Evolutionary conservation across 2,329 filamentous ascomycete genomes (phyloP).

Genomic region (Epichloe amarillans): DNA sequence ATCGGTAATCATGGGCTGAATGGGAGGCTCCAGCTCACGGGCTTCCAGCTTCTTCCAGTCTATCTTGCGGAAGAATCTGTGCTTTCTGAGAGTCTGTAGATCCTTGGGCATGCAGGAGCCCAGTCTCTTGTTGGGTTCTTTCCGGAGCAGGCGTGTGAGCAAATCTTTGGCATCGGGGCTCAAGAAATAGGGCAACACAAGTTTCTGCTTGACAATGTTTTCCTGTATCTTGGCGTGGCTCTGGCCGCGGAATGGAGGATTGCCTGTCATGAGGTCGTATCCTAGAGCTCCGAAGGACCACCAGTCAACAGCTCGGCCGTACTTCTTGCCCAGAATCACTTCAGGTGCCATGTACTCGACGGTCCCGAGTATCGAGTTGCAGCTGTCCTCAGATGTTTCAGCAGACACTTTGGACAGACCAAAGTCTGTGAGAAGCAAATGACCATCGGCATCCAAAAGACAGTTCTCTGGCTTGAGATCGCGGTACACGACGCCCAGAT

Average conservation of each 20-base stretch:
- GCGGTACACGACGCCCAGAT: slow-evolving; percentile 87
- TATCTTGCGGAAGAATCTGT: slow-evolving; percentile 94
- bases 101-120: slow-evolving; percentile 85
- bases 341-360: slow-evolving; percentile 99
- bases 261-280: slow-evolving; percentile 84
- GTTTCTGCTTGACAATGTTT: slow-evolving; percentile 88
- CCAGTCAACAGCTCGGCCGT: slow-evolving; percentile 94
- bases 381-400: slow-evolving; percentile 42
- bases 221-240: slow-evolving; percentile 94
- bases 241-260: slow-evolving; percentile 77
- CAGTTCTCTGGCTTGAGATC: slow-evolving; percentile 98
- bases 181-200: slow-evolving; percentile 79
- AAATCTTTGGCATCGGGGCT: slow-evolving; percentile 88
- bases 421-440: slow-evolving; percentile 91
- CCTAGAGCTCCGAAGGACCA: slow-evolving; percentile 93
- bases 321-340: slow-evolving; percentile 74
- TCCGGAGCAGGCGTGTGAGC: slow-evolving; percentile 76
- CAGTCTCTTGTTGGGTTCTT: slow-evolving; percentile 82
- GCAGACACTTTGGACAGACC: slow-evolving; percentile 90
- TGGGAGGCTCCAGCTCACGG: slow-evolving; percentile 75
- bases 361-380: slow-evolving; percentile 85
- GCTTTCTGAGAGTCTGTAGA: slow-evolving; percentile 70
- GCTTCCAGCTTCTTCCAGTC: slow-evolving; percentile 81
- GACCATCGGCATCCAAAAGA: slow-evolving; percentile 78
- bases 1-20: slow-evolving; percentile 86